A percentile compares a stretch with the other conserved stretches of the same genome.
Conservation (phyloP, 768 basidiomycete genomes). For the Lactarius quietus region DNA sequence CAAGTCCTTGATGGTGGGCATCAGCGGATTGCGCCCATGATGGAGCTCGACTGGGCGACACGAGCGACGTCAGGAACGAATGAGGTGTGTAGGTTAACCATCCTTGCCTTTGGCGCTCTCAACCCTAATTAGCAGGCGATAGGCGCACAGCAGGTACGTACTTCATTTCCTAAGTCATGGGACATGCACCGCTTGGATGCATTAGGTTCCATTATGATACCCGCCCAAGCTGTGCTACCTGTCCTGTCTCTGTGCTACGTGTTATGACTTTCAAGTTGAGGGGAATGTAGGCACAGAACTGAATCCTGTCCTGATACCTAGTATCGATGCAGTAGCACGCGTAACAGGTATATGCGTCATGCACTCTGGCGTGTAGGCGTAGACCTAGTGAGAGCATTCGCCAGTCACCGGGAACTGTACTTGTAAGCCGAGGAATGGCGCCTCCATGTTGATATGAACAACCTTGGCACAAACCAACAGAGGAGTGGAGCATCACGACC, state of each 20-base stretch:
- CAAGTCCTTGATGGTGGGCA: too few relatives aligned
- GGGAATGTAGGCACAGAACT: neutral
- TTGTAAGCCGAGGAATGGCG: neutral
- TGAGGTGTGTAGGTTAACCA: conserved; percentile 61
- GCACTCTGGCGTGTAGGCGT: neutral
- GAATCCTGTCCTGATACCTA: neutral
- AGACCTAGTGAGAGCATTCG: too few relatives aligned
- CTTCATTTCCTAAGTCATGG: neutral
- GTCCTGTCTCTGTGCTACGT: too few relatives aligned
- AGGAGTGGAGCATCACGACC: neutral
- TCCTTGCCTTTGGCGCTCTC: conserved; percentile 57
- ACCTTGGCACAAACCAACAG: neutral
- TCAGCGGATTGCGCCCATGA: conserved; percentile 62
- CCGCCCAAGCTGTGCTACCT: neutral
- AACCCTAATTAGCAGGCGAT: conserved; percentile 54
- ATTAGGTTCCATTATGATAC: neutral
- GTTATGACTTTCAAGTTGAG: neutral
- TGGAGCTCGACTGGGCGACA: conserved; percentile 56
- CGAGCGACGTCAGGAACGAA: conserved; percentile 58
- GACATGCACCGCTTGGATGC: neutral
- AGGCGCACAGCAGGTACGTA: conserved; percentile 42
- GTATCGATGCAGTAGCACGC: too few relatives aligned
- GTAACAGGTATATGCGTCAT: too few relatives aligned
- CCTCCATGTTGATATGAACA: neutral
- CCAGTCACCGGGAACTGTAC: too few relatives aligned